Conservation (phyloP, 345 rosid genomes). For the Eucalyptus melliodora region DNA sequence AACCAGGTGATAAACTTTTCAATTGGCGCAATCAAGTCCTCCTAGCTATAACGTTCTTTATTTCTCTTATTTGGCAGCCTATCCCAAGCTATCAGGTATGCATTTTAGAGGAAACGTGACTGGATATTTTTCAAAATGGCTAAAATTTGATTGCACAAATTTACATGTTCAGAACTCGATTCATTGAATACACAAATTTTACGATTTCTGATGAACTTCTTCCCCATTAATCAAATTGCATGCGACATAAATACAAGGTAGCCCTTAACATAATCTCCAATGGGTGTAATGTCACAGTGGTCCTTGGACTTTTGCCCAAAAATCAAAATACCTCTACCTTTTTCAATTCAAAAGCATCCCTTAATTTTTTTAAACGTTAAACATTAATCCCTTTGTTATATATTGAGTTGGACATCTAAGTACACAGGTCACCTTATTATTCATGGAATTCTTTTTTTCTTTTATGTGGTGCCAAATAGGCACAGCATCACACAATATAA, state of each 20-base stretch:
- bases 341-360: not conserved
- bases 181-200: no score
- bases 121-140: no score
- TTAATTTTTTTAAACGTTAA: not conserved
- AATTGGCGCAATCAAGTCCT: not conserved
- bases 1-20: not conserved
- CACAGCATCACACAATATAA: not conserved
- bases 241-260: no score
- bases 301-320: not conserved
- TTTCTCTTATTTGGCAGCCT: not conserved
- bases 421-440: not conserved
- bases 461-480: not conserved
- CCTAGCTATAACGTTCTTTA: not conserved
- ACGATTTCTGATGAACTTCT: no score
- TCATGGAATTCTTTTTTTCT: not conserved
- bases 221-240: no score
- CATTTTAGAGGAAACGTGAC: no score
- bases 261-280: no score
- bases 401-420: not conserved
- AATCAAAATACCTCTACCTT: not conserved
- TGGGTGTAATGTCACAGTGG: no score
- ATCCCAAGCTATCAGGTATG: no score
- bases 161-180: no score
- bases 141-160: no score
- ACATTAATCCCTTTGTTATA: not conserved